Evolutionary conservation across 2,329 filamentous ascomycete species (phyloP), one percentile per base, ranked within the genome.

Genomic region (Penicillium rolfsii): DNA sequence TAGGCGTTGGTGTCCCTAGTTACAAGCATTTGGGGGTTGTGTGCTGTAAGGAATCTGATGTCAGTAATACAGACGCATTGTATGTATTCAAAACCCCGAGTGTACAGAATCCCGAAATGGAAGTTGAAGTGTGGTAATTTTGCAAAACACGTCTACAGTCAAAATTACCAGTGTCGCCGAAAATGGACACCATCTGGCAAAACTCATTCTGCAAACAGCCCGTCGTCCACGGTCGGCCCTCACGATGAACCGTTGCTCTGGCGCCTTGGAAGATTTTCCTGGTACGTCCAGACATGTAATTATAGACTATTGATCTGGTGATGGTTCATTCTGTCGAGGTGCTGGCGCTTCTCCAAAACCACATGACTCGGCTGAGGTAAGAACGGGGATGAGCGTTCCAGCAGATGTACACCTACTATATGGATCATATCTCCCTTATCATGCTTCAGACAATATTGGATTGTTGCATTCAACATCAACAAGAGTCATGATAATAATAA

Each of bases 341-440:
- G 35, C 33, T n/a, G 22, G 16, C 19, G 19, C 11, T 5, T 59
- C 60, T 64, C 55, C 63, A 54, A 66, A 67, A 66, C 61, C 45
- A n/a, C 57, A 64, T 66, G 62, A 68, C 65, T 63, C 58, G 66
- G 64, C 66, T 38, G 48, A 40, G 28, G 19, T 38, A 50, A 16
- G 8, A 12, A 16, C 38, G 19, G 33, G 33, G 33, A 53, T 28
- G n/a, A 52, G 33, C 16, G 22, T 26, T 9, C 22, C 26, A 5
- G 50, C 38, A 40, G 19, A 22, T 22, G 19, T 40, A 28, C 33
- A 14, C 30, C 11, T 19, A 12, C 35, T 22, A 52, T 16, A 11
- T 40, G 40, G 11, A 33, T 5, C 12, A 35, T 5, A 38, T 36
- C 50, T 24, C 26, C 16, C 19, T 38, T 22, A 40, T 40, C 16